Evolutionary conservation across 2,329 filamentous ascomycete genomes (phyloP).

Genomic region (Ophiostoma fasciatum): DNA sequence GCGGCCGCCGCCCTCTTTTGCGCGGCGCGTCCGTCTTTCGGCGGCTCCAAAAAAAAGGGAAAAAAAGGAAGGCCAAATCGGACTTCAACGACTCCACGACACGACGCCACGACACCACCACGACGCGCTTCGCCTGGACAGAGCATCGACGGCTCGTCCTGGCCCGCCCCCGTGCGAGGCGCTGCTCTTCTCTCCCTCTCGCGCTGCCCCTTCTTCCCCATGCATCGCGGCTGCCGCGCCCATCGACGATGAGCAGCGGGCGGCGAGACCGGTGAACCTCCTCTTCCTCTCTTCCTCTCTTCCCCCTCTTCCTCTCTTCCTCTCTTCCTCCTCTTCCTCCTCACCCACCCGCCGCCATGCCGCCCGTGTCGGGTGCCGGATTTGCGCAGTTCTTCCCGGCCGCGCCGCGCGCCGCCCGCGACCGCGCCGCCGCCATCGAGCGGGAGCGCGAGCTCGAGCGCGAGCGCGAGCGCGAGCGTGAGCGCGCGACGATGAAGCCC

Average conservation of each 20-base stretch:
- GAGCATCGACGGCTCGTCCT: too few species aligned
- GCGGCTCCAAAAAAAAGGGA: too few species aligned
- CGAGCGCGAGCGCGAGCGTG: too few species aligned
- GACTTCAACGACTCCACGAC: too few species aligned
- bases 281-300: background rate
- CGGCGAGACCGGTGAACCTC: too few species aligned
- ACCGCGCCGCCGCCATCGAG: constrained; percentile 36
- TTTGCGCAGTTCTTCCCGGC: constrained; percentile 80
- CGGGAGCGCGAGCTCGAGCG: constrained; percentile 35
- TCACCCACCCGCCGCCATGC: constrained; percentile 44
- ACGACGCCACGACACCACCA: too few species aligned
- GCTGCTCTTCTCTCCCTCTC: background rate
- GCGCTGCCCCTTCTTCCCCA: background rate
- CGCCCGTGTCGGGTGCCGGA: constrained; percentile 60
- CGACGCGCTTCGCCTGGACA: too few species aligned
- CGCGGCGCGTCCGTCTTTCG: too few species aligned
- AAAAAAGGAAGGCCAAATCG: too few species aligned
- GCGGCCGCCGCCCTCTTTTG: too few species aligned
- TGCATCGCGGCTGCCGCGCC: background rate
- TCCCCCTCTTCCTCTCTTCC: background rate
- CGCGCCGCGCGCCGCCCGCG: constrained; percentile 51
- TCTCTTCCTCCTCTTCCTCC: background rate
- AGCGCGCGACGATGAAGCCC: constrained; percentile 29
- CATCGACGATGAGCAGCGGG: too few species aligned
- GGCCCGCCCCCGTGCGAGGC: too few species aligned